Evolutionary conservation across 148 eudicot species (phyloP), one percentile per base, ranked within the genome.

Genomic region (Dianthus caryophyllus): DNA sequence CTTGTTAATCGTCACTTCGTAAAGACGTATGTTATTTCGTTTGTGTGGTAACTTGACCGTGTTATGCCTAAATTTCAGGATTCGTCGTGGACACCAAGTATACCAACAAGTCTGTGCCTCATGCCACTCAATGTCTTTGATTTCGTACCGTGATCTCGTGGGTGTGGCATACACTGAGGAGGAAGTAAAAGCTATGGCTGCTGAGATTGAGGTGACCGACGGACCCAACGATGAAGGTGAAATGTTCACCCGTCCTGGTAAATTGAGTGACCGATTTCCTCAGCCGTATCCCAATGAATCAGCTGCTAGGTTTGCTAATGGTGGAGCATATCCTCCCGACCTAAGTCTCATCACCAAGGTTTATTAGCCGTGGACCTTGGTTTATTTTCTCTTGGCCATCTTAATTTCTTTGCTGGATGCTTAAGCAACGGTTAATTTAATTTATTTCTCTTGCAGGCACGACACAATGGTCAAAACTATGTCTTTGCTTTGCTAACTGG

Each of bases 291-390:
- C 89, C 48, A 90, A 90, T 70, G 97, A 90, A 54, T 76, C 80
- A 77, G 94, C 97, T 68, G 97, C 94, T 53, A 87, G 97, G 81
- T 93, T 93, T 84, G 95, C 98, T 30, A 93, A 93, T 76, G 98
- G 98, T 67, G 98, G 98, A 52, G 98, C 98, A 47, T 93, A 93
- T 73, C 98, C 98, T 80, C 98, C 98, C 30, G 98, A 93, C 76
- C 84, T 93, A 38, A 89, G 96, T 82, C 96, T 93, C 36, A 86
- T 93, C 43, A 86, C 98, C 72, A 93, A 90, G 79, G 97, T 87
- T 77, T 77, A 55, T 26, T 68, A 31, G 16, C 62, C 69, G 67
- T n/a, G 48, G 20, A 11, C 62, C 69, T 71, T n/a, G 48, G 20
- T 54, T 56, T n/a, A 41, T 33, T 27, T 24, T 72, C 5, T 44